A percentile compares a stretch with the other conserved stretches of the same genome.
Conservation (phyloP, 306 rosid genomes). For the Acmispon strigosus region DNA sequence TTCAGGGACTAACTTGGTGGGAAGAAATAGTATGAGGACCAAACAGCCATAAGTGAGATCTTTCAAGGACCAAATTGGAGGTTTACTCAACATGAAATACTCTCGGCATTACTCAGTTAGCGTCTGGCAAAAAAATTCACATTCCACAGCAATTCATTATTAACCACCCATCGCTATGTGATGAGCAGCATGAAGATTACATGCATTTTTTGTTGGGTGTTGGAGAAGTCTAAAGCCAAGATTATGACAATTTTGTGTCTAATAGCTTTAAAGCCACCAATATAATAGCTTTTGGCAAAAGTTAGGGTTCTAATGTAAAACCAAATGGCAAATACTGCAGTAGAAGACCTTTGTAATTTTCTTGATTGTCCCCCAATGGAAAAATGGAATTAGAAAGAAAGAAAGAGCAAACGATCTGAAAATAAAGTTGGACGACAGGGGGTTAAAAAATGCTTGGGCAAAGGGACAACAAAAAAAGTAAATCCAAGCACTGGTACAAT, state of each 20-base stretch:
- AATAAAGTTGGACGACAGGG: not conserved
- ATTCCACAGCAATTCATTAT: not conserved
- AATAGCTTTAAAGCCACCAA: too few relatives aligned
- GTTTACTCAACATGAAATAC: not conserved
- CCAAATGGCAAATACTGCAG: not conserved
- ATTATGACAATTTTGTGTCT: too few relatives aligned
- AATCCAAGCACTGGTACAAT: slow-evolving; percentile 5
- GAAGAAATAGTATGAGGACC: too few relatives aligned
- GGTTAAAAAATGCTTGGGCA: not conserved
- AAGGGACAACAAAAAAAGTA: not conserved
- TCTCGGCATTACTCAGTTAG: not conserved
- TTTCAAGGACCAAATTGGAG: too few relatives aligned
- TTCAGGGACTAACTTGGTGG: too few relatives aligned
- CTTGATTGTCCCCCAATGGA: not conserved
- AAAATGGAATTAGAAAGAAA: not conserved
- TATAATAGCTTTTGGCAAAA: too few relatives aligned
- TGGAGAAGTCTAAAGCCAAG: too few relatives aligned
- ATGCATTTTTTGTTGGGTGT: not conserved
- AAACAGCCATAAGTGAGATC: too few relatives aligned
- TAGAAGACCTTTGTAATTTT: not conserved
- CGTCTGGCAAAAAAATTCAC: not conserved
- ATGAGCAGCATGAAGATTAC: not conserved
- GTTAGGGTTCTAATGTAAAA: too few relatives aligned
- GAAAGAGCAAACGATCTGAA: not conserved
- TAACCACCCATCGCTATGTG: not conserved